Evolutionary conservation across 345 rosid species (phyloP).

Genomic region (Bruguiera gymnorhiza): DNA sequence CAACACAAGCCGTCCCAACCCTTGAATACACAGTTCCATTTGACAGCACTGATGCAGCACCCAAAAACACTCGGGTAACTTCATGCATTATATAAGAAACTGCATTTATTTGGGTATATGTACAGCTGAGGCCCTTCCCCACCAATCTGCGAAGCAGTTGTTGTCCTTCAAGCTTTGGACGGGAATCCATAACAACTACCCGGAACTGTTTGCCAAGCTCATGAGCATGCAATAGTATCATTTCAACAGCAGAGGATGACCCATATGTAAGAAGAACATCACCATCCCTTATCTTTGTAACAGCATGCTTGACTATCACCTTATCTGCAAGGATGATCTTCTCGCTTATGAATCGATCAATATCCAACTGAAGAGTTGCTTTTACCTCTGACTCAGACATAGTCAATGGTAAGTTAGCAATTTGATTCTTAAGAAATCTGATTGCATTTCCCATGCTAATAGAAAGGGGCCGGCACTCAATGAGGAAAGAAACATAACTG

Average conservation of each 20-base stretch:
- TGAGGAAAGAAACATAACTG: conserved; percentile 81
- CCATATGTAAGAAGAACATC: conserved; percentile 96
- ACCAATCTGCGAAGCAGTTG: conserved; percentile 80
- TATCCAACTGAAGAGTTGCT: conserved; percentile 59
- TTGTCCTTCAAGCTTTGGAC: conserved; percentile 94
- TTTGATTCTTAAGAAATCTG: conserved; percentile 66
- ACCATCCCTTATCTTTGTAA: conserved; percentile 80
- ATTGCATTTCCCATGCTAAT: conserved; percentile 96
- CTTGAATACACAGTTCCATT: conserved; percentile 94
- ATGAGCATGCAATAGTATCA: conserved; percentile 81
- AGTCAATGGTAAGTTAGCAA: conserved; percentile 68
- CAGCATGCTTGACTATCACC: conserved; percentile 82
- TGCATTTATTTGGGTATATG: conserved; percentile 87
- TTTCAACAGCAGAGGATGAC: conserved; percentile 82
- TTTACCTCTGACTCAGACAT: conserved; percentile 76
- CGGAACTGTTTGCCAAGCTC: conserved; percentile 82
- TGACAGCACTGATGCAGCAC: conserved; percentile 92
- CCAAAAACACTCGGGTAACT: conserved; percentile 86
- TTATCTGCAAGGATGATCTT: conserved; percentile 73
- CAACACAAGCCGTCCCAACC: conserved; percentile 93
- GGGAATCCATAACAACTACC: conserved; percentile 85
- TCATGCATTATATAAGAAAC: conserved; percentile 93
- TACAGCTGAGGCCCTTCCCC: conserved; percentile 70
- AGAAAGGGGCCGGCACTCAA: conserved; percentile 86
- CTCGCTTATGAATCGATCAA: conserved; percentile 76